These are phyloP conservation scores for Penicillium goetzii DNA, from an alignment of 495 filamentous ascomycete genomes.

Conservation along the genomic window DNA sequence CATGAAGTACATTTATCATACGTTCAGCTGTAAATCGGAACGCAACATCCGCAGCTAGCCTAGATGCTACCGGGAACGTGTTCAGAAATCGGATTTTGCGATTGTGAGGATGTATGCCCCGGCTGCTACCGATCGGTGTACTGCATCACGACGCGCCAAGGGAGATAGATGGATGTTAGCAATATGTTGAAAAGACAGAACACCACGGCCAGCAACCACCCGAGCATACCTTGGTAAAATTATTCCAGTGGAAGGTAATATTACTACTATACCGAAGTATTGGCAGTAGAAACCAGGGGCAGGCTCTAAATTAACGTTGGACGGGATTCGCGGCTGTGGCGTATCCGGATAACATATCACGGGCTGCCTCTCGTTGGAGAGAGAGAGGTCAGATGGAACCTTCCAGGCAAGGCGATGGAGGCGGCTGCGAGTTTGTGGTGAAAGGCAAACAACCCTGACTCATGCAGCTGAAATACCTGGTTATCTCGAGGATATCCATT, in stretches of 20 bases:
- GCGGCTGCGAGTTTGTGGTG: no score
- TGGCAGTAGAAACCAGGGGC: not conserved
- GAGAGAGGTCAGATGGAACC: no score
- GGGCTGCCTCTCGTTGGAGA: not conserved
- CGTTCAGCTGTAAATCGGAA: not conserved
- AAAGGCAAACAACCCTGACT: no score
- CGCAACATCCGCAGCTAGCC: not conserved
- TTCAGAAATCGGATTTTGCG: not conserved
- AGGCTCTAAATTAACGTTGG: not conserved
- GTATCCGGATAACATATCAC: not conserved
- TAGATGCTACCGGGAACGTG: not conserved
- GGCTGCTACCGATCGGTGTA: no score
- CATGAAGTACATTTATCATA: not conserved
- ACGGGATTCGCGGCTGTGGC: not conserved
- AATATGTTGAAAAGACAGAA: not conserved
- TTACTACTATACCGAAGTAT: no score
- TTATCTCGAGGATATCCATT: no score
- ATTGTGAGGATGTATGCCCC: no score
- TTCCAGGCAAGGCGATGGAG: no score
- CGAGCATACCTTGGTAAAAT: not conserved
- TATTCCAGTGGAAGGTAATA: no score
- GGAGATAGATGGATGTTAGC: no score
- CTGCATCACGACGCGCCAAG: no score
- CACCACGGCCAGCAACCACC: not conserved
- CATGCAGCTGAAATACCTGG: no score